phyloP scores from a whole-genome alignment of 805 yeast species.

The Debaryomyces hansenii region DNA sequence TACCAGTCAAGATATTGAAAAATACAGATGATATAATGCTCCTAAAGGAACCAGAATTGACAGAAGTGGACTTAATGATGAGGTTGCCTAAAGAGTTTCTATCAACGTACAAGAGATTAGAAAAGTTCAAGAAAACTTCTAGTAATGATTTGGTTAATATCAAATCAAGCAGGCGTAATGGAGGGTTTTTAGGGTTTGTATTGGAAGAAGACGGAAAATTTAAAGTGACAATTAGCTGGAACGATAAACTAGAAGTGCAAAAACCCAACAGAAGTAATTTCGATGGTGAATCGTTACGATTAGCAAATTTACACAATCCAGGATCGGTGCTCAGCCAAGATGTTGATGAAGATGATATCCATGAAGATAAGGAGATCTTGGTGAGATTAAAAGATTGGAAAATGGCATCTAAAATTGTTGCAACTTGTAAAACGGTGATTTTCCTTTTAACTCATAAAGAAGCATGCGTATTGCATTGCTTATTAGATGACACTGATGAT shows the following conservation, averaged over 20 bases:
- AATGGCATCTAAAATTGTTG: slow-evolving; percentile 59
- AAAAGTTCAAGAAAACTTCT: slow-evolving; percentile 55
- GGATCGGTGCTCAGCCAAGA: slow-evolving; percentile 1
- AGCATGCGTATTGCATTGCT: slow-evolving; percentile 65
- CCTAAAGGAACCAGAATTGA: slow-evolving; percentile 60
- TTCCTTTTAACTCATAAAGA: slow-evolving; percentile 57
- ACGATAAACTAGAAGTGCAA: slow-evolving; percentile 48
- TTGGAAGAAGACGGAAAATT: slow-evolving; percentile 55
- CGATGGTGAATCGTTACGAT: slow-evolving; percentile 23
- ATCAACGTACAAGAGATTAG: slow-evolving; percentile 59
- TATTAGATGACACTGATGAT: slow-evolving; percentile 60
- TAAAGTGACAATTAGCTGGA: slow-evolving; percentile 60
- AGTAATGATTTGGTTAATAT: slow-evolving; percentile 47
- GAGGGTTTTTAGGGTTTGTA: slow-evolving; percentile 52
- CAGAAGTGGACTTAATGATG: slow-evolving; percentile 56
- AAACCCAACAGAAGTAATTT: slow-evolving; percentile 21
- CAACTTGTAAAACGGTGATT: slow-evolving; percentile 59
- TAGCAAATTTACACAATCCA: slow-evolving; percentile 8
- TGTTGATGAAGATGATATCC: slow-evolving; percentile 13
- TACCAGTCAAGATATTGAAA: slow-evolving; percentile 68
- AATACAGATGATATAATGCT: slow-evolving; percentile 52
- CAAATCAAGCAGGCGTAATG: slow-evolving; percentile 42
- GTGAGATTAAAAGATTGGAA: slow-evolving; percentile 68
- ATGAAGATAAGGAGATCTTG: slow-evolving; percentile 44
- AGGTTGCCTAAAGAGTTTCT: slow-evolving; percentile 49